Conservation (phyloP, 2,329 filamentous ascomycete species). For the Ustilaginoidea virens region DNA sequence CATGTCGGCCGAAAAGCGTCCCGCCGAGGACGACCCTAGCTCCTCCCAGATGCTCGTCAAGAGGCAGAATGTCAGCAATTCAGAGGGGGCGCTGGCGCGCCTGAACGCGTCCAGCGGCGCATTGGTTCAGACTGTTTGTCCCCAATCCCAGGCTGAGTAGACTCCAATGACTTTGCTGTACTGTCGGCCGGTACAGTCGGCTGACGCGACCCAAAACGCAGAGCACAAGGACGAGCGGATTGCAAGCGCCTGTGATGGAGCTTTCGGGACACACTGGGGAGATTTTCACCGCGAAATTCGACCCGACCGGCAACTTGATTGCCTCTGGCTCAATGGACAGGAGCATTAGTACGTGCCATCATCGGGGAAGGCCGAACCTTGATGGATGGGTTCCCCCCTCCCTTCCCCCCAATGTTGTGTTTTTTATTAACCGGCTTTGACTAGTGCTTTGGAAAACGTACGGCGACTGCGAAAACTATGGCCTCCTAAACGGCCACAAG, state of each 20-base stretch:
- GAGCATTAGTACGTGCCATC: conserved; percentile 58
- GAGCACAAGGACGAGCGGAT: conserved; percentile 63
- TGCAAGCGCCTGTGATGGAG: conserved; percentile 91
- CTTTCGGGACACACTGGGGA: conserved; percentile 71
- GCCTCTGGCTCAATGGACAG: conserved; percentile 94
- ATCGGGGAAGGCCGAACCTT: too few relatives aligned
- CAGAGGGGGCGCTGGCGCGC: conserved; percentile 31
- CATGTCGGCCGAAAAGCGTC: conserved; percentile 88
- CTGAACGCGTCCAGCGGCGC: conserved; percentile 34
- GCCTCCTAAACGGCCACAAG: conserved; percentile 73
- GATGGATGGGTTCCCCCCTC: too few relatives aligned
- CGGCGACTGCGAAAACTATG: conserved; percentile 89
- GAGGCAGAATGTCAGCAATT: conserved; percentile 54
- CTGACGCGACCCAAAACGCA: conserved; percentile 20
- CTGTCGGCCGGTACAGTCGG: too few relatives aligned
- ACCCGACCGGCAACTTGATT: conserved; percentile 74
- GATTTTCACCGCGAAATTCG: conserved; percentile 81
- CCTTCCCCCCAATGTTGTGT: too few relatives aligned
- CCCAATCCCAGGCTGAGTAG: too few relatives aligned
- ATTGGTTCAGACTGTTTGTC: conserved; percentile 34
- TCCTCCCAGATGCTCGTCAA: conserved; percentile 75
- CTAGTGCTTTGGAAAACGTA: conserved; percentile 87
- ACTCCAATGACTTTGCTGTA: too few relatives aligned
- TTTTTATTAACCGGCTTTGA: conserved; percentile 6
- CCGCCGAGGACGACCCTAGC: conserved; percentile 70